A percentile compares a stretch with the other conserved stretches of the same genome.
Evolutionary conservation across 2,329 filamentous ascomycete genomes (phyloP).

Genomic region (Beauveria australis): DNA sequence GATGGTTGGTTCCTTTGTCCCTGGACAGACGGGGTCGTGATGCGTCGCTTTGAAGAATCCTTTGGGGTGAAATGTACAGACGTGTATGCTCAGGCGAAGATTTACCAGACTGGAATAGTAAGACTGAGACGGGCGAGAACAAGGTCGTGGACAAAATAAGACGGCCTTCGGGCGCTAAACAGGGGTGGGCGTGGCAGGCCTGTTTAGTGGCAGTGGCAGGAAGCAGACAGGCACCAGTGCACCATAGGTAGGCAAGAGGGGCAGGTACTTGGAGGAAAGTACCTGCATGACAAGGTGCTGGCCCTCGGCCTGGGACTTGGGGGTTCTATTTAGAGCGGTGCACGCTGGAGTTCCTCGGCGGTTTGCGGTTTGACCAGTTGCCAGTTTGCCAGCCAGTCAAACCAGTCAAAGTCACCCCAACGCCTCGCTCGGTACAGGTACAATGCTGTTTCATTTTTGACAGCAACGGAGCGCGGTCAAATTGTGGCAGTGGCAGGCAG

Average conservation of each 20-base stretch:
- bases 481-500: not conserved
- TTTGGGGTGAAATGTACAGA: not conserved
- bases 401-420: no score
- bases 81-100: conserved; percentile 7
- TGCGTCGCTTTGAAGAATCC: not conserved
- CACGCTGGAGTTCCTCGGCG: no score
- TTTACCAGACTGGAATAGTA: not conserved
- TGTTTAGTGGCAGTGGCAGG: not conserved
- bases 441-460: not conserved
- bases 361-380: no score
- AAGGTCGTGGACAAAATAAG: not conserved
- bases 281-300: not conserved
- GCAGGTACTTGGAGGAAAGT: not conserved
- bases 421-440: no score
- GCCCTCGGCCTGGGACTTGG: no score
- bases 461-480: not conserved
- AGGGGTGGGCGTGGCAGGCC: not conserved
- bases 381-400: no score
- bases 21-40: not conserved
- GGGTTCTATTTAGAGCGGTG: no score
- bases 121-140: not conserved
- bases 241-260: no score
- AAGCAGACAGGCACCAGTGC: no score
- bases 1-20: not conserved
- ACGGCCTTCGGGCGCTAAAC: conserved; percentile 1